phyloP scores from a whole-genome alignment of 1,284 basidiomycete species.

The Leccinum fallax region DNA sequence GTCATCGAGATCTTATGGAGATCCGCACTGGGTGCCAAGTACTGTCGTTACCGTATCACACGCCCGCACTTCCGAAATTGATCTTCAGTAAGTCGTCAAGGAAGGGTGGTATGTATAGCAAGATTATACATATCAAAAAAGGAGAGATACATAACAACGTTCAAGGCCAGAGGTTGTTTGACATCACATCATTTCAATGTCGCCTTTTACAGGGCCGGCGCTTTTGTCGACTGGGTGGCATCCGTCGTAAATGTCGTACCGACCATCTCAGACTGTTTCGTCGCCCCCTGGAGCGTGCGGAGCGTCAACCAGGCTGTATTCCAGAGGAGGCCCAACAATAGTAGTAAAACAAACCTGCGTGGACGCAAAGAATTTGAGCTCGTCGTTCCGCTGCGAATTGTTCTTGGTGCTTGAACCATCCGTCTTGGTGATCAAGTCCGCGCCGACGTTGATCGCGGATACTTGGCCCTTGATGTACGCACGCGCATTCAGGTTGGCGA shows the following conservation, averaged over 20 bases:
- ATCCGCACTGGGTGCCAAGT: not conserved
- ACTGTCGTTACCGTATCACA: not conserved
- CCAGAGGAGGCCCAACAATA: not conserved
- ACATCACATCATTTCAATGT: not conserved
- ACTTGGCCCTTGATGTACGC: conserved; percentile 3
- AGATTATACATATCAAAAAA: not conserved
- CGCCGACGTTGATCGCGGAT: conserved; percentile 1
- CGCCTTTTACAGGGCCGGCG: not conserved
- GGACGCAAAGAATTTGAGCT: conserved; percentile 3
- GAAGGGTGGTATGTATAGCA: not conserved
- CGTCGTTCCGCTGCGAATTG: not conserved
- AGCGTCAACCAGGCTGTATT: not conserved
- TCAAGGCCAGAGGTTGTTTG: not conserved
- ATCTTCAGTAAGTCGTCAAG: not conserved
- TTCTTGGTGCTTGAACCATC: conserved; percentile 1
- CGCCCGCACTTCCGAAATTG: not conserved
- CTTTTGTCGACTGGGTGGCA: not conserved
- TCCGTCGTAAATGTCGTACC: not conserved
- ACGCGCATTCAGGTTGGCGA: conserved; percentile 5
- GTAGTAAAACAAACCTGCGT: not conserved
- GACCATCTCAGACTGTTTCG: not conserved
- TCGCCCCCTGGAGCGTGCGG: not conserved
- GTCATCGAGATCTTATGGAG: not conserved
- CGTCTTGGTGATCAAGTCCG: conserved; percentile 2
- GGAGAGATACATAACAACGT: not conserved